Base-by-base conservation (phyloP, 495 filamentous ascomycete species). In the Ramalina intermedia region DNA sequence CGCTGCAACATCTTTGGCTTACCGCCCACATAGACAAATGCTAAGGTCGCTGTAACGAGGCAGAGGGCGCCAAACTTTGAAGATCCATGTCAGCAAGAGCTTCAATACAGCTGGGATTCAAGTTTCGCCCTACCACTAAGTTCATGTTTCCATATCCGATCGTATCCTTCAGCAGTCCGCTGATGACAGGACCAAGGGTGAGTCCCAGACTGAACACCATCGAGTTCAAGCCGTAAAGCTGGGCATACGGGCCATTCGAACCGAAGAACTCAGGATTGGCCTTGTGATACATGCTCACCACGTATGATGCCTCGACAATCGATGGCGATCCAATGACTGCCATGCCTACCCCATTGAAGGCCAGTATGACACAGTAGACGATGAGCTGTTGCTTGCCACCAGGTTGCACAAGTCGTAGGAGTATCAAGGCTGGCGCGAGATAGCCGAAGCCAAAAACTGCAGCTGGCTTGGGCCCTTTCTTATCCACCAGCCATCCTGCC, bases 111-210 rank as follows among this genome's bases (percentile, higher is more conserved):
- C 8, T 2, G 6, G 16, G 12, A 41, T 12, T 13, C 14, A 14
- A 17, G 21, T 9, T 41, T 41, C 11, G 16, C 14, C 44, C 37
- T 47, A 47, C 51, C 8, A 74, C 66, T 6, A 67, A 56, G 55
- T 74, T 77, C 75, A 79, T 79, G 54, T 76, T 71, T 16, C 75
- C 73, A 54, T 76, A 78, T 2, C 74, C 75, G 36, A 77, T 61
- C 7, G 40, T 49, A 29, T 75, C 69, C 45, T 65, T 76, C 48
- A 78, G 50, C 6, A 43, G 47, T 0, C 73, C 75, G 2, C 65
- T 64, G 4, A 72, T 41, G 18, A 76, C 29, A 14, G 75, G 75
- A 0, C 75, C 75, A 3, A 75, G 38, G 1, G 73, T 72, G 35
- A 79, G 55, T 16, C 75, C 75, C 2, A 55, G 49, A 49, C 66